phyloP scores from a whole-genome alignment of 768 basidiomycete genomes.

The Leccinum subtestaceum region DNA sequence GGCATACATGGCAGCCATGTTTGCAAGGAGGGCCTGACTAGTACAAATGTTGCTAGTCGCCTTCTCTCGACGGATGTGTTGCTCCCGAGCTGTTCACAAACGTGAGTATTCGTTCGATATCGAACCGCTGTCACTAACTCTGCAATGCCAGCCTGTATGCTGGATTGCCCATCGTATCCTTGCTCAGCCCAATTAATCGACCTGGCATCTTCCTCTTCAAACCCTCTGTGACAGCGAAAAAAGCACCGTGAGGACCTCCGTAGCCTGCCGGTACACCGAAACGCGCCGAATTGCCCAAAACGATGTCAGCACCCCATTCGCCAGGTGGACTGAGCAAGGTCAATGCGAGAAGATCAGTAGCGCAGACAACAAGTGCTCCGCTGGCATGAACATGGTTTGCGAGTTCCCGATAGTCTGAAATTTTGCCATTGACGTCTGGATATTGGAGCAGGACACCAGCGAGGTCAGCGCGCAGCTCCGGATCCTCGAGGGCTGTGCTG shows the following conservation, averaged over 20 bases:
- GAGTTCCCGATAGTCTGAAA: constrained; percentile 70
- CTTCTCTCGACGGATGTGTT: constrained; percentile 96
- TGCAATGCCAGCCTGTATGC: constrained; percentile 94
- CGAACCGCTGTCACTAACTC: constrained; percentile 52
- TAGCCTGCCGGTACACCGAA: constrained; percentile 98
- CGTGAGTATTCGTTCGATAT: constrained; percentile 9
- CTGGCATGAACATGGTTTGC: constrained; percentile 65
- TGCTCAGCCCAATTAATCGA: constrained; percentile 86
- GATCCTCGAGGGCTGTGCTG: constrained; percentile 46
- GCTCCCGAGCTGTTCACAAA: constrained; percentile 71
- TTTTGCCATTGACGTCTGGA: constrained; percentile 82
- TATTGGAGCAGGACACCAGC: constrained; percentile 93
- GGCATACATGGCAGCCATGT: constrained; percentile 99
- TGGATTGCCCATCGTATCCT: constrained; percentile 77
- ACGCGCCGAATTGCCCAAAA: constrained; percentile 90
- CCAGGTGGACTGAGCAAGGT: constrained; percentile 93
- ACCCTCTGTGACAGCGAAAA: constrained; percentile 90
- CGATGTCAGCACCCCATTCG: constrained; percentile 98
- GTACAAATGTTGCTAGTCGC: constrained; percentile 99
- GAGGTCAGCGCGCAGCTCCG: constrained; percentile 55
- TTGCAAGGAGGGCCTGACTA: constrained; percentile 94
- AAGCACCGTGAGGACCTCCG: constrained; percentile 95
- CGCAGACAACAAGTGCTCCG: constrained; percentile 82
- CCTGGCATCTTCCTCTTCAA: constrained; percentile 99
- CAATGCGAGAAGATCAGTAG: constrained; percentile 89